Base-by-base conservation (phyloP, 2,329 filamentous ascomycete species). In the Fusarium verrucosum region DNA sequence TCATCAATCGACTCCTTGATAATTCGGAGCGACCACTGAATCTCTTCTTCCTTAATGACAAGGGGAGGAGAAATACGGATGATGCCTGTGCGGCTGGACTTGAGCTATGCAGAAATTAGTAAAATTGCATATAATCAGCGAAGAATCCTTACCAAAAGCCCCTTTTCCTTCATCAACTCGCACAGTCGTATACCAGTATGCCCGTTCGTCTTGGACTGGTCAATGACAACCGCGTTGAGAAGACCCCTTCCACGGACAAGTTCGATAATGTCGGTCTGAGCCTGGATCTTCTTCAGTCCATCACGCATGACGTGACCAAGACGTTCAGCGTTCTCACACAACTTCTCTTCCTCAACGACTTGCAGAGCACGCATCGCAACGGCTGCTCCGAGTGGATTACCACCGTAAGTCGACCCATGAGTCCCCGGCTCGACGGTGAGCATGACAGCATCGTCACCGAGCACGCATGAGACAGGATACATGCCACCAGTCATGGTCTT, bases 81-180 rank as follows among this genome's bases (percentile, higher is more conserved):
- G 77, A 98, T 98, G 79, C 98, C 97, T 74, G 96, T 90, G 78
- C 98, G 95, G 9, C 95, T 99, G 26, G 95, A 95, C 86, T 99
- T 99, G 72, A 50, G 46, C 46, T 40, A 20, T 14, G 3, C 10
- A 11, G 5, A 3, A 7, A n/a, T 46, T 25, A 46, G 43, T 7
- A 23, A 35, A 4, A 4, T 5, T 9, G 8, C 5, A 46, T 46
- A 36, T 25, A 33, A 17, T 19, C 5, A 17, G 19, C 4, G 4
- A 16, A n/a, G 6, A 19, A 4, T 22, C 9, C 30, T 32, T 40
- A 95, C 94, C 92, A 99, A 78, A 54, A 99, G 81, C 55, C 95
- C 95, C 85, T 97, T 98, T 77, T 89, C 87, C 84, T 98, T 98
- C 81, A 97, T 87, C 74, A 97, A 79, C 83, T 98, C 87, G 78